Base-by-base conservation (phyloP, 306 rosid species). In the Medicago arabica region DNA sequence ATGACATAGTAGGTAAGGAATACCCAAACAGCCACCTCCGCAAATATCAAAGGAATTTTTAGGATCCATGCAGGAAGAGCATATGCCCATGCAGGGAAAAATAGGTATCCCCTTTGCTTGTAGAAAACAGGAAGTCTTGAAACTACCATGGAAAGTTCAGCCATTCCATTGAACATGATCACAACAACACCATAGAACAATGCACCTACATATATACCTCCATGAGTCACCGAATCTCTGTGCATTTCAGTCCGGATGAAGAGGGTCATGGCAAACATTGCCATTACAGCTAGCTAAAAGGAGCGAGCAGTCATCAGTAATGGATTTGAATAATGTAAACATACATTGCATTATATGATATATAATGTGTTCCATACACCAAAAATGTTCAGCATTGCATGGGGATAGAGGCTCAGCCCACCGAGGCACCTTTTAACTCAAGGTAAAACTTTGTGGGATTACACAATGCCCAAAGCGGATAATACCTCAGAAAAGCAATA, bases 61-160 rank as follows among this genome's bases (percentile, higher is more conserved):
- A 88, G 88, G 83, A 88, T 78, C 89, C 90, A 86, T 15, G 84
- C 41, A 28, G 92, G 92, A 80, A 88, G 84, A 70, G 87, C 88
- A 72, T 75, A 88, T 31, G 83, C 81, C 92, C 92, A 88, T 17
- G 92, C 69, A 75, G 90, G 88, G 73, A 84, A 86, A 85, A 88
- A 88, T 14, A 72, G 92, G 15, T 80, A 76, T 49, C 77, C 85
- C 75, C 92, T 80, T 73, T 88, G 92, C 84, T 88, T 88, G 78
- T 82, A 88, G 74, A 88, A 88, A 1, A 88, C 92, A 15, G 90
- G 88, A 69, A 88, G 92, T 53, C 82, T 86, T 44, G 84, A 65
- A 69, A 84, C 80, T 0, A 83, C 81, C 88, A 88, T 80, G 28
- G 92, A 83, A 57, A 88, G 65, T 78, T 88, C 92, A 44, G 90